Conservation (phyloP, 108 stramenopile genomes). For the Craspedostauros australis region DNA sequence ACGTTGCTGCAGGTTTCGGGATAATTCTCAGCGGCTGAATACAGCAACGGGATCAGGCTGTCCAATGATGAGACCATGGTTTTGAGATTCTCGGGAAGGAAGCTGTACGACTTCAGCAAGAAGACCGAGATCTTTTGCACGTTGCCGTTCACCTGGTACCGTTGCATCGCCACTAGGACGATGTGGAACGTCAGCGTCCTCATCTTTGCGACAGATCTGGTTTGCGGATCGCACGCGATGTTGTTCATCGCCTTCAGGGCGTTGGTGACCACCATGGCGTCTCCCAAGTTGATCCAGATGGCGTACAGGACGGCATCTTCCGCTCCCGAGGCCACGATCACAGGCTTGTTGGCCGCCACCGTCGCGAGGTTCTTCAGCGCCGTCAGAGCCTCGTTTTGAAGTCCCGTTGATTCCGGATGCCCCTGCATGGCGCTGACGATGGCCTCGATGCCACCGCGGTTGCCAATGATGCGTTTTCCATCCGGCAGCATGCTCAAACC, state of each 20-base stretch:
- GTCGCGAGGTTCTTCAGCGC: slow-evolving; percentile 24
- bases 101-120: slow-evolving; percentile 21
- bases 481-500: slow-evolving; percentile 8
- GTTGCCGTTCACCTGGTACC: slow-evolving; percentile 12
- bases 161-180: slow-evolving; percentile 15
- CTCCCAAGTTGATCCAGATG: slow-evolving; percentile 12
- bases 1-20: slow-evolving; percentile 10
- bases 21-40: slow-evolving; percentile 11
- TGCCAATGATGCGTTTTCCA: slow-evolving; percentile 22
- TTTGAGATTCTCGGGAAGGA: slow-evolving; percentile 8
- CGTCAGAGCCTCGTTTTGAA: slow-evolving; percentile 22
- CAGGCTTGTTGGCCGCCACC: slow-evolving; percentile 3
- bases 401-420: slow-evolving; percentile 15
- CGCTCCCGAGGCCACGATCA: slow-evolving; percentile 4
- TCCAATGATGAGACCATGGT: slow-evolving; percentile 8
- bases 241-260: slow-evolving; percentile 27
- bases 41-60: slow-evolving; percentile 9
- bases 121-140: slow-evolving; percentile 25
- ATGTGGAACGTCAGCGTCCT: slow-evolving; percentile 5
- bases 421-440: slow-evolving; percentile 21
- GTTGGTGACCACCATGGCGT: slow-evolving; percentile 15
- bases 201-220: slow-evolving; percentile 14
- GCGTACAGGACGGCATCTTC: slow-evolving; percentile 10
- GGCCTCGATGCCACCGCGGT: slow-evolving; percentile 12
- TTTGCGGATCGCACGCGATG: slow-evolving; percentile 19